A percentile compares a stretch with the other conserved stretches of the same genome.
Conservation (phyloP, 2,329 filamentous ascomycete genomes). For the Fusarium tupiense region DNA sequence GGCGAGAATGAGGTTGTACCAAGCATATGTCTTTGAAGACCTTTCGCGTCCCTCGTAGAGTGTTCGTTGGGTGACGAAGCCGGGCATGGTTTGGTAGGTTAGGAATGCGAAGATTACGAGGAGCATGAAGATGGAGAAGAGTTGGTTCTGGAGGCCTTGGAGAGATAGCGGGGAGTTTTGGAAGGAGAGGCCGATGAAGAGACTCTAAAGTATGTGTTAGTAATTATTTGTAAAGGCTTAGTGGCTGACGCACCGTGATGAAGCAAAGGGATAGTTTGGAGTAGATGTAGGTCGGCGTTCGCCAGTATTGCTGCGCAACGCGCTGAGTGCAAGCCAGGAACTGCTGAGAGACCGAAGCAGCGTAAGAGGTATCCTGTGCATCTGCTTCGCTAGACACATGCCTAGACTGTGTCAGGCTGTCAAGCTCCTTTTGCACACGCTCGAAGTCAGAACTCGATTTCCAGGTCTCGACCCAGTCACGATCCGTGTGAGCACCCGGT, state of each 20-base stretch:
- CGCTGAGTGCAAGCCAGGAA: conserved; percentile 70
- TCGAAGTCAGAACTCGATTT: conserved; percentile 63
- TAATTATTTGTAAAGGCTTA: fast-evolving
- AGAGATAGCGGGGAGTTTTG: conserved; percentile 71
- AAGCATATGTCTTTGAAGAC: conserved; percentile 83
- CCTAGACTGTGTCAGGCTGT: conserved; percentile 51
- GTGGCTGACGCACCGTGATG: background rate
- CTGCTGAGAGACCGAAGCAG: conserved; percentile 71
- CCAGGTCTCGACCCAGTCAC: conserved; percentile 72
- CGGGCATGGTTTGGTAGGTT: conserved; percentile 82
- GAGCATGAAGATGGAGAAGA: conserved; percentile 86
- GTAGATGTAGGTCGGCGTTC: conserved; percentile 88
- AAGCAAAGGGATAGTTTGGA: conserved; percentile 70
- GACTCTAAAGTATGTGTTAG: conserved; percentile 54
- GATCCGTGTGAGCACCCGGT: conserved; percentile 53
- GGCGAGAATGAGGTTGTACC: conserved; percentile 83
- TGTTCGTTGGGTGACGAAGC: conserved; percentile 81
- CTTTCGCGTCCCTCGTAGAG: conserved; percentile 87
- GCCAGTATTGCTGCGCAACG: conserved; percentile 91
- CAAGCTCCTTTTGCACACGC: conserved; percentile 64
- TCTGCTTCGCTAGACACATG: fast-evolving
- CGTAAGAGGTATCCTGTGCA: background rate
- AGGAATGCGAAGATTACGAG: conserved; percentile 82
- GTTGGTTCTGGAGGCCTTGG: conserved; percentile 79
- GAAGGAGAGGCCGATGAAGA: conserved; percentile 86